phyloP scores from a whole-genome alignment of 805 yeast species.

The Isabelozyma pseudorhagii region DNA sequence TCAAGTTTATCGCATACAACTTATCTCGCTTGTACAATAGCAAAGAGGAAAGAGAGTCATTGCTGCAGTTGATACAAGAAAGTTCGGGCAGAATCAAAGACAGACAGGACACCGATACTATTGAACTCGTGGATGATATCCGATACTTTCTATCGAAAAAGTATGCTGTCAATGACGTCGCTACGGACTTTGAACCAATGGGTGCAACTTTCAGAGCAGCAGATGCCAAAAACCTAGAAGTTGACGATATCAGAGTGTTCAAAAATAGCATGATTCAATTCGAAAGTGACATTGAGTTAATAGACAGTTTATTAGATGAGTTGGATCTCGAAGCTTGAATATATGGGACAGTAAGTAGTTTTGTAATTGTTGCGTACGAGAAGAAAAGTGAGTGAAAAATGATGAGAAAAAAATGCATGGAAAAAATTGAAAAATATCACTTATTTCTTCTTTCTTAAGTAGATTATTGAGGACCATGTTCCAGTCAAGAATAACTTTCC shows the following conservation, averaged over 20 bases:
- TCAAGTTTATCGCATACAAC: constrained; percentile 53
- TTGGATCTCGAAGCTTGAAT: constrained; percentile 28
- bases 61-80: constrained; percentile 25
- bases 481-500: background rate
- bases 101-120: constrained; percentile 75
- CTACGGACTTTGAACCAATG: constrained; percentile 21
- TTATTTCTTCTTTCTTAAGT: background rate
- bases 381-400: background rate
- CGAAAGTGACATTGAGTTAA: constrained; percentile 25
- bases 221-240: constrained; percentile 3
- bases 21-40: constrained; percentile 26
- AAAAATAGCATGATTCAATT: constrained; percentile 14
- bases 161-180: constrained; percentile 25
- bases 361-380: background rate
- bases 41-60: constrained; percentile 24
- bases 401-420: background rate
- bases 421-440: background rate
- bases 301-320: constrained; percentile 24
- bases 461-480: background rate
- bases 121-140: constrained; percentile 76
- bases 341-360: background rate
- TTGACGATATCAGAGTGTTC: constrained; percentile 14
- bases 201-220: constrained; percentile 10
- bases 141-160: constrained; percentile 54
- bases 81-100: constrained; percentile 54